phyloP scores from a whole-genome alignment of 257 asterid genomes.

The Solanum virginianum region DNA sequence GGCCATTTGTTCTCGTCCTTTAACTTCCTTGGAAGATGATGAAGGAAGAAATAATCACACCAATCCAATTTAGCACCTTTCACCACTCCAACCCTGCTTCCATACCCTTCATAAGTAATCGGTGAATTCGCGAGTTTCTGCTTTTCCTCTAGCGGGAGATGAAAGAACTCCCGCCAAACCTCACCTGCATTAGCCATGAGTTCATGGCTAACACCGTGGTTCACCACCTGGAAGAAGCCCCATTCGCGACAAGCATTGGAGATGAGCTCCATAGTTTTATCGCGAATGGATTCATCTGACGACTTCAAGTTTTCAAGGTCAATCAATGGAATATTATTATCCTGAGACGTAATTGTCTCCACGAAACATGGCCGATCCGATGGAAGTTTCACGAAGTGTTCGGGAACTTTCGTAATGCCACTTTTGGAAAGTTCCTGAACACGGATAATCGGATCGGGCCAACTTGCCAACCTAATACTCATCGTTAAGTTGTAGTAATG shows the following conservation, averaged over 20 bases:
- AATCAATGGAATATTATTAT: constrained; percentile 24
- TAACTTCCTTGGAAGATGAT: constrained; percentile 34
- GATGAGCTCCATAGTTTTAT: constrained; percentile 12
- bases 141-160: constrained; percentile 58
- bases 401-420: constrained; percentile 60
- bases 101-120: constrained; percentile 76
- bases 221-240: constrained; percentile 91
- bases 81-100: constrained; percentile 73
- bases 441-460: constrained; percentile 83
- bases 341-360: neutral
- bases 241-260: constrained; percentile 66
- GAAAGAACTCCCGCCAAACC: constrained; percentile 69
- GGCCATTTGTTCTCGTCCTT: constrained; percentile 83
- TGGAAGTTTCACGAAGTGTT: constrained; percentile 54
- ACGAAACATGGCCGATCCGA: constrained; percentile 35
- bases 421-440: constrained; percentile 69
- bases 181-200: constrained; percentile 35
- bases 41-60: constrained; percentile 83
- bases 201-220: constrained; percentile 59
- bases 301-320: constrained; percentile 45
- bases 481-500: neutral
- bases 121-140: constrained; percentile 61
- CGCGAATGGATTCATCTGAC: constrained; percentile 11
- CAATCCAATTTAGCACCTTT: constrained; percentile 64
- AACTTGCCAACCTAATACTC: constrained; percentile 27